Conservation (phyloP, 257 asterid genomes). For the Ilex aquifolium region DNA sequence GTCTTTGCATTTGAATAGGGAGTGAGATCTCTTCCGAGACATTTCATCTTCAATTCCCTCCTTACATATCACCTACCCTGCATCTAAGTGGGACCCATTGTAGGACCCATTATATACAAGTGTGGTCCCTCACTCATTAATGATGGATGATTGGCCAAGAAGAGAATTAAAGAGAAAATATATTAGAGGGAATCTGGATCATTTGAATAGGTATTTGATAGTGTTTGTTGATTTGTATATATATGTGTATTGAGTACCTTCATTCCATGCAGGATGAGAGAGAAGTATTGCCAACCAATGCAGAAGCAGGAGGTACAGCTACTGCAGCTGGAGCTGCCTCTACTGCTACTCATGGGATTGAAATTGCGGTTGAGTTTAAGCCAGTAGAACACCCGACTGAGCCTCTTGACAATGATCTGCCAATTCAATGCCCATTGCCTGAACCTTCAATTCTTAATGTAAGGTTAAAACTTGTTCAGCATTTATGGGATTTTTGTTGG, state of each 20-base stretch:
- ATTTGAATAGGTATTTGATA: too few species aligned
- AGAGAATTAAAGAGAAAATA: too few species aligned
- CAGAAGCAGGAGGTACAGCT: conserved; percentile 37
- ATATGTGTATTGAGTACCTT: conserved; percentile 7
- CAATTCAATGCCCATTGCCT: conserved; percentile 77
- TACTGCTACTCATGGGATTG: conserved; percentile 52
- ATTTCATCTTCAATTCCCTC: too few species aligned
- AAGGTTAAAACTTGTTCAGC: conserved; percentile 15
- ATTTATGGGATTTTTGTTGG: too few species aligned
- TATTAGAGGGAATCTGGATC: too few species aligned
- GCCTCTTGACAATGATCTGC: conserved; percentile 72
- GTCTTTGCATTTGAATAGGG: too few species aligned
- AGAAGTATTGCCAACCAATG: conserved; percentile 43
- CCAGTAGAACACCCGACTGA: conserved; percentile 75
- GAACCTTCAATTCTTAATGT: conserved; percentile 94
- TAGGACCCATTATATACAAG: too few species aligned
- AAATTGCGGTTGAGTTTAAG: conserved; percentile 64
- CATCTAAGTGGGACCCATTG: too few species aligned
- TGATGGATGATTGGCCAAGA: too few species aligned
- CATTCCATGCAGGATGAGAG: conserved; percentile 47
- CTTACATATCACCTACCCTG: too few species aligned
- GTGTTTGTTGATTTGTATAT: background rate
- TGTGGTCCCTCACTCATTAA: too few species aligned
- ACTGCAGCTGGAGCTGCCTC: conserved; percentile 35
- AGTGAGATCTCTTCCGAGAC: too few species aligned